Evolutionary conservation across 371 early-diverging fungal genomes (phyloP).

Genomic region (Syncephalastrum contaminatum): DNA sequence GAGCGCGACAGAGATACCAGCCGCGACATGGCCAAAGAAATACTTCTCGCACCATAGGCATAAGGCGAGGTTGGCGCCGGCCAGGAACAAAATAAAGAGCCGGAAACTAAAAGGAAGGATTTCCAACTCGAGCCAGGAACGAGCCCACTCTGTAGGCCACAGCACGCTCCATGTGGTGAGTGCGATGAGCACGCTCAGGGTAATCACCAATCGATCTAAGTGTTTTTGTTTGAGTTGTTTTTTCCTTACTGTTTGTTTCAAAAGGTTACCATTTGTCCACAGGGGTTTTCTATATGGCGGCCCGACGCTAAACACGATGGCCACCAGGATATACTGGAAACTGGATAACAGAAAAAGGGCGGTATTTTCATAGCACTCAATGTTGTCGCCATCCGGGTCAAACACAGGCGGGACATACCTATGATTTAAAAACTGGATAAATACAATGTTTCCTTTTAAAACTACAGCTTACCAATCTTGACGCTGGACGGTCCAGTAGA

Average conservation of each 20-base stretch:
- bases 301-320: conserved; percentile 91
- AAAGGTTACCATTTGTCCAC: conserved; percentile 67
- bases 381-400: conserved; percentile 70
- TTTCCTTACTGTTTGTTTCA: not conserved
- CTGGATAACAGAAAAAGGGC: conserved; percentile 84
- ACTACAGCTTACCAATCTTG: conserved; percentile 70
- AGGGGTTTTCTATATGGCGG: conserved; percentile 89
- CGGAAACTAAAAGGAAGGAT: conserved; percentile 49
- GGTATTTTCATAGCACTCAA: conserved; percentile 84
- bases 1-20: conserved; percentile 14
- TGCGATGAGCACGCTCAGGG: conserved; percentile 42
- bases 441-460: not conserved
- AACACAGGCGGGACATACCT: conserved; percentile 56
- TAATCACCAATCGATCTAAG: conserved; percentile 57
- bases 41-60: conserved; percentile 59
- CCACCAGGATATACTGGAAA: conserved; percentile 91
- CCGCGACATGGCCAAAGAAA: conserved; percentile 31
- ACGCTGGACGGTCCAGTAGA: conserved; percentile 68
- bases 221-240: not conserved
- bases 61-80: conserved; percentile 40
- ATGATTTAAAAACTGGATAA: conserved; percentile 1
- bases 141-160: conserved; percentile 40
- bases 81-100: conserved; percentile 44
- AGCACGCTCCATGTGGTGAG: conserved; percentile 53
- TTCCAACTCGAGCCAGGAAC: conserved; percentile 57